Evolutionary conservation across 2,329 filamentous ascomycete genomes (phyloP), one percentile per base, ranked within the genome.

Genomic region (Scedosporium dehoogii): DNA sequence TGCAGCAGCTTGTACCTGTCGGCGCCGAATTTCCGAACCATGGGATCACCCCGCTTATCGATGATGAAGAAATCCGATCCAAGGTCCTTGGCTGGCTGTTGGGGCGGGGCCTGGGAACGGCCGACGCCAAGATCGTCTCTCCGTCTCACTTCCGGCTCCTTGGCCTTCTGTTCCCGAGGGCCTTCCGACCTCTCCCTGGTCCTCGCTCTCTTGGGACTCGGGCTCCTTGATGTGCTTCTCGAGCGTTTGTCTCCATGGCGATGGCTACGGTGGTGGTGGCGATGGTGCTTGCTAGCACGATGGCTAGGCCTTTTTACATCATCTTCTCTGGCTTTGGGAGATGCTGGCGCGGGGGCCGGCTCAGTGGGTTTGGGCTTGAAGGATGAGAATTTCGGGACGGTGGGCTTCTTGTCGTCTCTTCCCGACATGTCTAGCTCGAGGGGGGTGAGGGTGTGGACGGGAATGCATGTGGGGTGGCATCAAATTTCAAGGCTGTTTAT

Each of bases 31-130:
- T 82, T 81, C 55, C 88, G 73, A 66, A 94, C 91, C 58, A 91
- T 81, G 4, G 81, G 77, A 69, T 97, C 93, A 0, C 93, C 92
- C 69, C 85, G 86, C 51, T 78, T 84, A 73, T 97, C 93, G 60
- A 90, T 69, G 55, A 84, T 68, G 71, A 84, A 92, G 3, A 56
- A 18, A 23, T 51, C 55, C 33, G 55, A 58, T 1, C 25, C 59
- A 16, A 14, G 9, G 7, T 51, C 44, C n/a, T 18, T 42, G 48
- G 46, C 18, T 14, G 59, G 33, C 12, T 23, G 48, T 6, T 12
- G 55, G 6, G 1, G 55, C 18, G 55, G 16, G 25, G 12, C 6
- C n/a, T 38, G 58, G 4, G 18, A 3, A 23, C 16, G 46, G 6
- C 46, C 21, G 6, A 3, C 21, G n/a, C 7, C 33, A 38, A 38